phyloP scores from a whole-genome alignment of 1,139 yeast genomes.

The Protomyces lactucae-debilis region DNA sequence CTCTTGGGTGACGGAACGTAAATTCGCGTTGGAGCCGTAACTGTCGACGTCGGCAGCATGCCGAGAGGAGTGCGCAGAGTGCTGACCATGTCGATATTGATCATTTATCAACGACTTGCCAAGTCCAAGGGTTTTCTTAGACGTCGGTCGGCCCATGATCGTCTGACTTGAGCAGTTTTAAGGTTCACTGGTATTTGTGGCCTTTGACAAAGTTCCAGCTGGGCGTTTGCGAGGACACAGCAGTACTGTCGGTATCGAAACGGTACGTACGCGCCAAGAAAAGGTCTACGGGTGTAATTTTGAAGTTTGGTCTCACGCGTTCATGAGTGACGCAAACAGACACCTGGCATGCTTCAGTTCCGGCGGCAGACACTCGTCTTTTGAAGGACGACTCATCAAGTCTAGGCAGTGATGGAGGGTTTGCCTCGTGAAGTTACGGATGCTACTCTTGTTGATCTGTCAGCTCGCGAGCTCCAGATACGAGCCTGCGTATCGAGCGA shows the following conservation, averaged over 20 bases:
- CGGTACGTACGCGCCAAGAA: too few relatives aligned
- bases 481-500: not conserved
- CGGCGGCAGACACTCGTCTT: too few relatives aligned
- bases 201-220: too few relatives aligned
- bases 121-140: conserved; percentile 27
- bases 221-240: too few relatives aligned
- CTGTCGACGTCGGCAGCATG: conserved; percentile 43
- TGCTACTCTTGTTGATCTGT: not conserved
- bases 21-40: conserved; percentile 51
- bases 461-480: not conserved
- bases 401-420: too few relatives aligned
- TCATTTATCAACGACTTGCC: conserved; percentile 30
- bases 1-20: conserved; percentile 92
- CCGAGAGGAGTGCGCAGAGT: conserved; percentile 11
- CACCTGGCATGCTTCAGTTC: too few relatives aligned
- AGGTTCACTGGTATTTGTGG: too few relatives aligned
- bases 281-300: not conserved
- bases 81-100: conserved; percentile 7
- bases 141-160: conserved; percentile 26
- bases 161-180: not conserved
- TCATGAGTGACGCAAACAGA: not conserved
- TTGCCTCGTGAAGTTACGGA: too few relatives aligned
- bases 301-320: not conserved
- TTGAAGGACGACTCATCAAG: too few relatives aligned
- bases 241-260: too few relatives aligned